Evolutionary conservation across 2,329 filamentous ascomycete species (phyloP).

Genomic region (Nemania serpens): DNA sequence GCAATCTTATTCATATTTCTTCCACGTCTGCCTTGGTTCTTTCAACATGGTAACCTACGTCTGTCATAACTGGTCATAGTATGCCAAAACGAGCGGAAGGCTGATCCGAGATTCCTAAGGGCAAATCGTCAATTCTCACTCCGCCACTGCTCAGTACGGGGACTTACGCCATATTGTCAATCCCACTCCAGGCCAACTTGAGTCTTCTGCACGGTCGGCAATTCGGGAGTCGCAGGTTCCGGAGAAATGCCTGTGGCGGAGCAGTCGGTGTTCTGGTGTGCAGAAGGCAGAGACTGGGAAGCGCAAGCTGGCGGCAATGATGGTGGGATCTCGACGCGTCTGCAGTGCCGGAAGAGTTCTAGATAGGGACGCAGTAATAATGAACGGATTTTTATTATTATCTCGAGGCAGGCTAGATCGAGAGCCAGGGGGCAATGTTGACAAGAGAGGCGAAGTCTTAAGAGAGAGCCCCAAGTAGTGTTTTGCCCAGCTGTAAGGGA

Average conservation of each 20-base stretch:
- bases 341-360: not conserved
- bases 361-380: not conserved
- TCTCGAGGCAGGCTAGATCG: not conserved
- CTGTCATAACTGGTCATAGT: slow-evolving; percentile 76
- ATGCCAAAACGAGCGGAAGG: slow-evolving; percentile 95
- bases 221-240: not conserved
- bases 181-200: not conserved
- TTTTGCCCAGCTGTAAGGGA: slow-evolving; percentile 27
- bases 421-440: no score
- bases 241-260: not conserved
- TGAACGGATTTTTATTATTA: slow-evolving; percentile 4
- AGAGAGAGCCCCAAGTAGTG: slow-evolving; percentile 9
- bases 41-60: slow-evolving; percentile 53
- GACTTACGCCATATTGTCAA: slow-evolving; percentile 38
- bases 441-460: no score
- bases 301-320: slow-evolving; percentile 9
- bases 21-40: not conserved
- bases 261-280: not conserved
- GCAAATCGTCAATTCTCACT: slow-evolving; percentile 28
- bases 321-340: slow-evolving; percentile 1
- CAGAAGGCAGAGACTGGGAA: not conserved
- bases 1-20: slow-evolving; percentile 18
- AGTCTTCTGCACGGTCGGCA: not conserved
- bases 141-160: slow-evolving; percentile 8
- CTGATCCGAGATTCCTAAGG: slow-evolving; percentile 63